These are phyloP conservation scores for Dendrocalamus sinicus DNA, from an alignment of 176 grass and related monocot species.

Conservation along the genomic window DNA sequence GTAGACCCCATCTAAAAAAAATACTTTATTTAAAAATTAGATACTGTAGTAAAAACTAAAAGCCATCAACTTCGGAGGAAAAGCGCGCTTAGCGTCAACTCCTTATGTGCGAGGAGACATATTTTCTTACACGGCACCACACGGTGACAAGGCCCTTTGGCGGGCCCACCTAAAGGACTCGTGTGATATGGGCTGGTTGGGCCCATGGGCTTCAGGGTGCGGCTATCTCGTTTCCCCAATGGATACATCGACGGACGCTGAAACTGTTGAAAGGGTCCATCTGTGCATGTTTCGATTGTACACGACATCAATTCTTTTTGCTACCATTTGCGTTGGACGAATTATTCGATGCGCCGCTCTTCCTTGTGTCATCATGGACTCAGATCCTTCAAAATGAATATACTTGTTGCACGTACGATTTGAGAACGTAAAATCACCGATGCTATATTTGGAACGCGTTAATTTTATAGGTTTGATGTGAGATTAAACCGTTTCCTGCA, in stretches of 20 bases:
- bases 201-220: constrained; percentile 10
- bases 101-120: not conserved
- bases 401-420: not conserved
- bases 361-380: not conserved
- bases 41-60: too few species aligned
- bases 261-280: not conserved
- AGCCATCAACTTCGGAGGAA: too few species aligned
- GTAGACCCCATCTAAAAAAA: too few species aligned
- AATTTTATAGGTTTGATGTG: too few species aligned
- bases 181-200: not conserved
- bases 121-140: constrained; percentile 27
- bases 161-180: not conserved
- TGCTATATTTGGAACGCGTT: too few species aligned
- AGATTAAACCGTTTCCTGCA: too few species aligned
- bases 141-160: not conserved
- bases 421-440: too few species aligned
- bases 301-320: not conserved
- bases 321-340: not conserved
- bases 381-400: not conserved
- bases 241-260: not conserved
- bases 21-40: too few species aligned
- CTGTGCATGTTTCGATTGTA: not conserved
- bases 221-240: constrained; percentile 2
- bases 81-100: too few species aligned
- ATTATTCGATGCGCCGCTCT: not conserved